Evolutionary conservation across 83 land plant species (phyloP).

Genomic region (Picea abies): DNA sequence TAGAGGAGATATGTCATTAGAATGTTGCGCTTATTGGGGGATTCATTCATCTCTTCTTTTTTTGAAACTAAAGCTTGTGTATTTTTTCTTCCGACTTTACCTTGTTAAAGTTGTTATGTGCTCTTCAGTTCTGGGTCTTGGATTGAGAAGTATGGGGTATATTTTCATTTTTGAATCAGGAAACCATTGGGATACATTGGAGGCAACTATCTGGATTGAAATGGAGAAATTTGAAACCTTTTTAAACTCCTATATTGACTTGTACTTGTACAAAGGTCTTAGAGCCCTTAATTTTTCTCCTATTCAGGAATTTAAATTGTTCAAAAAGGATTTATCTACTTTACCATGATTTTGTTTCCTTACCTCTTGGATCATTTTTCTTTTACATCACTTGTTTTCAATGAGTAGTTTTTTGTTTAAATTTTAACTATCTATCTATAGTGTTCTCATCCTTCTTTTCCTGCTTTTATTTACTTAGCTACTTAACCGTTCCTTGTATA

Average conservation of each 20-base stretch:
- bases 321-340: background rate
- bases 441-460: too few species aligned
- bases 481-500: too few species aligned
- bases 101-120: background rate
- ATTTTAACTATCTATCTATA: too few species aligned
- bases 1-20: too few species aligned
- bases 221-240: background rate
- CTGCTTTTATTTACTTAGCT: too few species aligned
- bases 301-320: background rate
- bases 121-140: background rate
- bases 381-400: background rate
- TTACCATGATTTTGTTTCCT: background rate
- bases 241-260: background rate
- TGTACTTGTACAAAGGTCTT: background rate
- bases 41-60: background rate
- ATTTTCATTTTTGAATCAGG: background rate
- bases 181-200: background rate
- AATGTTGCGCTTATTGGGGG: background rate
- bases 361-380: background rate
- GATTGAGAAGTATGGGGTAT: background rate
- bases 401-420: background rate
- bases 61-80: background rate
- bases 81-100: background rate
- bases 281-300: background rate
- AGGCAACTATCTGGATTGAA: too few species aligned